These are phyloP conservation scores for Fusarium palustre DNA, from an alignment of 2,329 filamentous ascomycete genomes.

Conservation along the genomic window DNA sequence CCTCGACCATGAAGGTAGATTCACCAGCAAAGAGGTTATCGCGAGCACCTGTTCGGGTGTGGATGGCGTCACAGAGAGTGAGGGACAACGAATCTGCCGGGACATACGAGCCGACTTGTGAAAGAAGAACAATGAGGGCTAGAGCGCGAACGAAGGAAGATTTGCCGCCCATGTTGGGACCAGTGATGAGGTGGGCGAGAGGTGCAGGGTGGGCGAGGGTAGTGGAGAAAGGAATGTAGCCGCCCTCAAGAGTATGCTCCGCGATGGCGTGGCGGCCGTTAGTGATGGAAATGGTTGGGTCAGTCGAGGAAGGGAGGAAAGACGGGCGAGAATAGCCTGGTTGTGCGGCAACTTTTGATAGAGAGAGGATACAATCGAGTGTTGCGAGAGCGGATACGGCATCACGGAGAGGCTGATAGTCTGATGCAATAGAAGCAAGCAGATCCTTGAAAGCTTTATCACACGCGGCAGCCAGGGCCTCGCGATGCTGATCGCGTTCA, in stretches of 20 bases:
- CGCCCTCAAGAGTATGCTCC: constrained; percentile 85
- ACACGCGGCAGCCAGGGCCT: constrained; percentile 91
- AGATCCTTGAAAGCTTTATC: constrained; percentile 82
- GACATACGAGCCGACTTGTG: constrained; percentile 94
- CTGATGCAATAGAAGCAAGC: constrained; percentile 78
- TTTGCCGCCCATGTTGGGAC: constrained; percentile 99
- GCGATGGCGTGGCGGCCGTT: constrained; percentile 93
- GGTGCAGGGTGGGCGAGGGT: constrained; percentile 73
- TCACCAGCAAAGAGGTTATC: constrained; percentile 97
- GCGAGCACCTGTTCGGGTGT: constrained; percentile 94
- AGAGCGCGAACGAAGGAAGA: constrained; percentile 96
- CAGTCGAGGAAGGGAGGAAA: constrained; percentile 69
- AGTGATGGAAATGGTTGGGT: constrained; percentile 71
- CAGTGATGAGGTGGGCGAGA: constrained; percentile 88
- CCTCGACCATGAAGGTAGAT: constrained; percentile 97
- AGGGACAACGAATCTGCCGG: constrained; percentile 80
- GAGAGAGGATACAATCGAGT: constrained; percentile 88
- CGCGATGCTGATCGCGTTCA: constrained; percentile 94
- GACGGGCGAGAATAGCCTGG: constrained; percentile 88
- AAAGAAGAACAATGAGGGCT: constrained; percentile 91
- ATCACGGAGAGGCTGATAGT: constrained; percentile 91
- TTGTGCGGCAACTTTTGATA: constrained; percentile 84
- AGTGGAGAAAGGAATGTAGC: constrained; percentile 92
- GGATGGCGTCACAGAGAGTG: constrained; percentile 89
- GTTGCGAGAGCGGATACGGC: constrained; percentile 86